Conservation (phyloP, 805 yeast genomes). For the Ogataea methanolica region DNA sequence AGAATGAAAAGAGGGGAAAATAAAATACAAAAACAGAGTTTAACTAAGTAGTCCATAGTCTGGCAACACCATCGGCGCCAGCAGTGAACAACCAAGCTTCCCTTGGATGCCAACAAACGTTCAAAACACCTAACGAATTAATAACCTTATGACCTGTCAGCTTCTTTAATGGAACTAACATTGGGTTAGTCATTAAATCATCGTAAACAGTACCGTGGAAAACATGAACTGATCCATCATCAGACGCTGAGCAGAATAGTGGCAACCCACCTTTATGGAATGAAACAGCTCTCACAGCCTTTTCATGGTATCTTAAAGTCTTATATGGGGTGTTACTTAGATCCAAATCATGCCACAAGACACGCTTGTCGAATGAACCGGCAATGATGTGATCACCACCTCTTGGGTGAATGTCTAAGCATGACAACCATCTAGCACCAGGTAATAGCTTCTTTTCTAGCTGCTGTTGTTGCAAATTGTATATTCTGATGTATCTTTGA, state of each 20-base stretch:
- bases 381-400: constrained; percentile 89
- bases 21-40: too few species aligned
- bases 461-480: constrained; percentile 83
- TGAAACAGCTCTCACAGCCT: constrained; percentile 83
- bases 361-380: constrained; percentile 90
- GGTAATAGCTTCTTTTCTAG: constrained; percentile 83
- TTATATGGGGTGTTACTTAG: constrained; percentile 86
- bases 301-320: constrained; percentile 89
- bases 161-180: constrained; percentile 93
- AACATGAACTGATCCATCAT: constrained; percentile 88
- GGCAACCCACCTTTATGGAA: constrained; percentile 88
- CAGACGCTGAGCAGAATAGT: constrained; percentile 89
- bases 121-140: constrained; percentile 80
- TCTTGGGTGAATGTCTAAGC: constrained; percentile 90
- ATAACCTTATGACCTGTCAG: constrained; percentile 83
- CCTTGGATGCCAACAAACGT: constrained; percentile 91
- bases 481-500: constrained; percentile 86
- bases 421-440: constrained; percentile 92
- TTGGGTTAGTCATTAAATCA: constrained; percentile 90
- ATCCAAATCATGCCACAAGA: constrained; percentile 96
- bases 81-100: constrained; percentile 98
- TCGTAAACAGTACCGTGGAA: constrained; percentile 97
- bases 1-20: too few species aligned
- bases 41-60: constrained; percentile 83
- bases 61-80: constrained; percentile 95